A percentile compares a stretch with the other conserved stretches of the same genome.
These are phyloP conservation scores for Phytophthora hibernalis DNA, from an alignment of 352 stramenopile species.

Conservation along the genomic window DNA sequence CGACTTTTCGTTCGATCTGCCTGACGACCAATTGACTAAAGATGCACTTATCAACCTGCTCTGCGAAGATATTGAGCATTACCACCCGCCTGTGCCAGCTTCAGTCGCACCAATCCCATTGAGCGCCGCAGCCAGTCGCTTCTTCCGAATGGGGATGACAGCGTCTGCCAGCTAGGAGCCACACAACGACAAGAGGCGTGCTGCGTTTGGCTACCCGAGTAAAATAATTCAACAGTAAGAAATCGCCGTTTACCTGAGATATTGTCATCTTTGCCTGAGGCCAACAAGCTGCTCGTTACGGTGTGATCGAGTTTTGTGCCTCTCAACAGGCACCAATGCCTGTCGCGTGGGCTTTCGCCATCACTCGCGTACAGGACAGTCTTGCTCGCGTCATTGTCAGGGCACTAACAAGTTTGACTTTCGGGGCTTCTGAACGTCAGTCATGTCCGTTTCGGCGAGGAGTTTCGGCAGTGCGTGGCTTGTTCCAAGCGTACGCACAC, in stretches of 20 bases:
- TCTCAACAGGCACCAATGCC: background rate
- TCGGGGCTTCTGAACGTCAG: background rate
- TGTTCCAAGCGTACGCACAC: slow-evolving; percentile 15
- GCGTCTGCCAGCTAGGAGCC: slow-evolving; percentile 47
- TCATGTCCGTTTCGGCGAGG: slow-evolving; percentile 18
- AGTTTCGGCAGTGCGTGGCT: slow-evolving; percentile 20
- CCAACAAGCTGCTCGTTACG: too few species aligned
- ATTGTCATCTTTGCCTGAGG: background rate
- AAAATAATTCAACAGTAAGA: slow-evolving; percentile 38
- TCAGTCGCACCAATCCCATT: slow-evolving; percentile 30
- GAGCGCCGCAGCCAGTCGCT: slow-evolving; percentile 33
- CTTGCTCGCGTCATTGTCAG: slow-evolving; percentile 11
- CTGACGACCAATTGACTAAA: slow-evolving; percentile 69
- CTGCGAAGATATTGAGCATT: slow-evolving; percentile 68
- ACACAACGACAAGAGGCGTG: too few species aligned
- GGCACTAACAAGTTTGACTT: slow-evolving; percentile 14
- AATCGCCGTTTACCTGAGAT: slow-evolving; percentile 1
- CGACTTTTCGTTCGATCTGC: slow-evolving; percentile 75
- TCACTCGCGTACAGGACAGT: background rate
- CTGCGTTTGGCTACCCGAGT: slow-evolving; percentile 10
- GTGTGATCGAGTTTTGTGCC: background rate
- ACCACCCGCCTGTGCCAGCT: slow-evolving; percentile 48
- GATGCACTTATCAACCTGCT: slow-evolving; percentile 65
- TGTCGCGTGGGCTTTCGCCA: slow-evolving; percentile 15
- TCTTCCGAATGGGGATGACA: slow-evolving; percentile 64